phyloP scores from a whole-genome alignment of 495 filamentous ascomycete genomes.

The Penicillium chermesinum region DNA sequence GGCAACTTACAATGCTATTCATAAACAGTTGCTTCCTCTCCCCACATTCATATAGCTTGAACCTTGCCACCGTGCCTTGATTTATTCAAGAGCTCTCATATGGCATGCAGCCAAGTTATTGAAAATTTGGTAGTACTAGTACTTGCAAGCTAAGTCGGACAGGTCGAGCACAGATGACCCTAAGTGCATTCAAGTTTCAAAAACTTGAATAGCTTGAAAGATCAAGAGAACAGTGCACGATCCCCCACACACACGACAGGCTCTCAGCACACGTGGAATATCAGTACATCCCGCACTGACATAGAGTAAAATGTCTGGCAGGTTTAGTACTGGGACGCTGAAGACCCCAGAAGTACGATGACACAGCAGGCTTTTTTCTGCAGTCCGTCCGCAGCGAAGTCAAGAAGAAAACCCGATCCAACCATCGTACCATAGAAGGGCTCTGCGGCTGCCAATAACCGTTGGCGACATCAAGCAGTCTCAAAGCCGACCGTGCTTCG shows the following conservation, averaged over 20 bases:
- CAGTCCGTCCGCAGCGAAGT: constrained; percentile 4
- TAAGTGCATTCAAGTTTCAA: too few species aligned
- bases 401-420: constrained; percentile 12
- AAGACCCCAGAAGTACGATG: constrained; percentile 3
- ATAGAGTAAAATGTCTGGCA: constrained; percentile 14
- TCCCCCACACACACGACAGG: constrained; percentile 6
- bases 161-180: too few species aligned
- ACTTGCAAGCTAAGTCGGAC: too few species aligned
- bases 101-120: neutral
- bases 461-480: constrained; percentile 16
- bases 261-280: constrained; percentile 21
- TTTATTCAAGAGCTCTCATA: neutral
- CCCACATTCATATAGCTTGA: neutral
- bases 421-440: constrained; percentile 11
- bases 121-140: too few species aligned
- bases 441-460: constrained; percentile 16
- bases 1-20: neutral
- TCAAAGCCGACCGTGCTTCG: constrained; percentile 12
- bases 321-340: constrained; percentile 6
- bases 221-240: neutral
- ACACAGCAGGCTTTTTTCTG: constrained; percentile 18
- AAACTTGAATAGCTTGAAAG: neutral
- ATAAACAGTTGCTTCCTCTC: neutral
- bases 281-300: constrained; percentile 8
- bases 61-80: neutral